A percentile compares a stretch with the other conserved stretches of the same genome.
These are phyloP conservation scores for Saturnispora quitensis DNA, from an alignment of 805 yeast genomes.

Conservation along the genomic window DNA sequence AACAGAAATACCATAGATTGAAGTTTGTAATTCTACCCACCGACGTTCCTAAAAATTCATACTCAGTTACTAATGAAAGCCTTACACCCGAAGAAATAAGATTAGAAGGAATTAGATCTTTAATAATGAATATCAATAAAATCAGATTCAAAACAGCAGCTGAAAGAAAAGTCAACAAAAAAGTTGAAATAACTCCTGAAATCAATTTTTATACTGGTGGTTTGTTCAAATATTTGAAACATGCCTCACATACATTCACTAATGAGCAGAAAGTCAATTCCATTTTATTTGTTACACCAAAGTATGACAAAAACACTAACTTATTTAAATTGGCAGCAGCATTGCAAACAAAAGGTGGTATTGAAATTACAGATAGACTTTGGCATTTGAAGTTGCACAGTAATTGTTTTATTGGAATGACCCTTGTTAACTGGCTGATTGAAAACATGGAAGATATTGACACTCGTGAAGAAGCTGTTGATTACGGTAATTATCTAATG, in stretches of 20 bases:
- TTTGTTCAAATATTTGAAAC: constrained; percentile 51
- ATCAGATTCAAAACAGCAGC: constrained; percentile 39
- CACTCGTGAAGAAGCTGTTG: constrained; percentile 74
- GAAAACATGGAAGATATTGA: constrained; percentile 72
- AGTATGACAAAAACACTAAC: constrained; percentile 41
- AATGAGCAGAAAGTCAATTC: constrained; percentile 10
- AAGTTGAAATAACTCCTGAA: constrained; percentile 55
- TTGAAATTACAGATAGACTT: constrained; percentile 63
- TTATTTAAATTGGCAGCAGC: constrained; percentile 49
- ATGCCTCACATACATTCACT: constrained; percentile 14
- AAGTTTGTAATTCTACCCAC: constrained; percentile 82
- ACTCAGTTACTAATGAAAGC: constrained; percentile 40
- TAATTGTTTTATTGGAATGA: constrained; percentile 78
- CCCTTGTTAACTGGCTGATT: constrained; percentile 76
- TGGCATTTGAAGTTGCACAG: constrained; percentile 85
- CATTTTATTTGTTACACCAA: constrained; percentile 17
- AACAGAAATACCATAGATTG: constrained; percentile 50
- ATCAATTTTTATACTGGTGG: constrained; percentile 84
- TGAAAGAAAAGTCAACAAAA: constrained; percentile 29
- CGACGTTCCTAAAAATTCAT: constrained; percentile 50
- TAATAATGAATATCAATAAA: constrained; percentile 54
- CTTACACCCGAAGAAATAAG: constrained; percentile 79
- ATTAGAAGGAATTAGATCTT: constrained; percentile 76
- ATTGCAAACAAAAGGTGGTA: constrained; percentile 56
- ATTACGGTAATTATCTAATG: constrained; percentile 73